Conservation (phyloP, 805 yeast species). For the Kodamaea restingae region DNA sequence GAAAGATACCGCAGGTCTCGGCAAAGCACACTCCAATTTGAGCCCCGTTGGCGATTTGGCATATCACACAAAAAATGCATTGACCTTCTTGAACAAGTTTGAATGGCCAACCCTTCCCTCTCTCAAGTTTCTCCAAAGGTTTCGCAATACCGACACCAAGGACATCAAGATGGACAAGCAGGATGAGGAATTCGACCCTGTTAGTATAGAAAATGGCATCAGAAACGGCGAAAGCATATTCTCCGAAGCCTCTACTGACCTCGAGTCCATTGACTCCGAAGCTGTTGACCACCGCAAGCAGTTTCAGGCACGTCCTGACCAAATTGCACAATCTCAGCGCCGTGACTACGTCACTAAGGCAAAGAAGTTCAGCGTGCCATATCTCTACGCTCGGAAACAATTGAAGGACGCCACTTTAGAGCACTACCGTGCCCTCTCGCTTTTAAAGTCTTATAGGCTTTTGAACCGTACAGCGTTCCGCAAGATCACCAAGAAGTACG, state of each 20-base stretch:
- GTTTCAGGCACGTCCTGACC: constrained; percentile 17
- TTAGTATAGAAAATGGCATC: constrained; percentile 33
- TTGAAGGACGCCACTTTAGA: constrained; percentile 67
- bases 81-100: constrained; percentile 23
- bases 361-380: constrained; percentile 46
- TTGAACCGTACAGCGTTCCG: constrained; percentile 85
- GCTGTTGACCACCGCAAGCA: background rate
- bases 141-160: constrained; percentile 1
- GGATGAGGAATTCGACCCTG: constrained; percentile 7
- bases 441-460: constrained; percentile 64
- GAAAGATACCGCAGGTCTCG: constrained; percentile 9
- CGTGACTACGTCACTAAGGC: constrained; percentile 47
- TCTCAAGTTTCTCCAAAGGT: constrained; percentile 21
- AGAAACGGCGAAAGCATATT: constrained; percentile 20
- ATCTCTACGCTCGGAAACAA: constrained; percentile 61
- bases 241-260: constrained; percentile 2
- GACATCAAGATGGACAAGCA: constrained; percentile 3
- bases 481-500: constrained; percentile 86
- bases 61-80: constrained; percentile 21
- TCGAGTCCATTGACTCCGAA: constrained; percentile 7
- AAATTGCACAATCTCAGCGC: constrained; percentile 23
- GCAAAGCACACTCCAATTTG: constrained; percentile 13
- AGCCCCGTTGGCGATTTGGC: constrained; percentile 28
- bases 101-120: constrained; percentile 44
- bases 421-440: constrained; percentile 67